Evolutionary conservation across 192 early-diverging fungal genomes (phyloP).

Genomic region (Phycomyces blakesleeanus): DNA sequence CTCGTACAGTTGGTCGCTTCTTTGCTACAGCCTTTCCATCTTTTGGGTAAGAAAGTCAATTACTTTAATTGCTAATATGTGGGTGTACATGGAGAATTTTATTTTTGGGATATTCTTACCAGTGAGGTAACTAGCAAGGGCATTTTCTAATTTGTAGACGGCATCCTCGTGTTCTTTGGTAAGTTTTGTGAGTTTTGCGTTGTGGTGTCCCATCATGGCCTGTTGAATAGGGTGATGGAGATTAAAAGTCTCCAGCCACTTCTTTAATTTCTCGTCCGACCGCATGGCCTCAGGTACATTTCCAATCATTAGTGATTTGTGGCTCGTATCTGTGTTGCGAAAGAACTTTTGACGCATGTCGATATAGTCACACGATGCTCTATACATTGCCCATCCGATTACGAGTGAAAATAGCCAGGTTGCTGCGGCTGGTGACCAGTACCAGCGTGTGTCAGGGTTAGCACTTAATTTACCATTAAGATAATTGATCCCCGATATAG

Average conservation of each 20-base stretch:
- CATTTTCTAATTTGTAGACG: slow-evolving; percentile 60
- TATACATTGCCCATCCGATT: slow-evolving; percentile 51
- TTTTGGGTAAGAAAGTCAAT: not conserved
- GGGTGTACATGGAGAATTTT: not conserved
- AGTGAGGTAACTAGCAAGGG: slow-evolving; percentile 57
- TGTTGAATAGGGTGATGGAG: slow-evolving; percentile 43
- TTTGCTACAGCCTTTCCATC: slow-evolving; percentile 33
- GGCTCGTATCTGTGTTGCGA: slow-evolving; percentile 35
- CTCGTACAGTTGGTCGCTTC: slow-evolving; percentile 37
- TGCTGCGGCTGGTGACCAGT: slow-evolving; percentile 64
- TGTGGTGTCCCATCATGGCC: slow-evolving; percentile 63
- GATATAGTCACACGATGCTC: slow-evolving; percentile 53
- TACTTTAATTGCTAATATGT: no score
- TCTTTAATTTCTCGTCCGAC: slow-evolving; percentile 15
- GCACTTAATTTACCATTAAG: slow-evolving; percentile 17
- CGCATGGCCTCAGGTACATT: slow-evolving; percentile 48
- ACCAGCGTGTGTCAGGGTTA: slow-evolving; percentile 42
- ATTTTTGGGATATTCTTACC: slow-evolving; percentile 32
- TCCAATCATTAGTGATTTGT: slow-evolving; percentile 64
- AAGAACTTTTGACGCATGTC: slow-evolving; percentile 51
- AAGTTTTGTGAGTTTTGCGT: slow-evolving; percentile 62
- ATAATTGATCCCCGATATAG: slow-evolving; percentile 34
- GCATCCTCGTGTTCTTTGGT: slow-evolving; percentile 59
- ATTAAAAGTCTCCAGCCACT: slow-evolving; percentile 14
- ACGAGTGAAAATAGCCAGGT: slow-evolving; percentile 60